phyloP scores from a whole-genome alignment of 2,329 filamentous ascomycete species.

The Hypoxylon sp. region DNA sequence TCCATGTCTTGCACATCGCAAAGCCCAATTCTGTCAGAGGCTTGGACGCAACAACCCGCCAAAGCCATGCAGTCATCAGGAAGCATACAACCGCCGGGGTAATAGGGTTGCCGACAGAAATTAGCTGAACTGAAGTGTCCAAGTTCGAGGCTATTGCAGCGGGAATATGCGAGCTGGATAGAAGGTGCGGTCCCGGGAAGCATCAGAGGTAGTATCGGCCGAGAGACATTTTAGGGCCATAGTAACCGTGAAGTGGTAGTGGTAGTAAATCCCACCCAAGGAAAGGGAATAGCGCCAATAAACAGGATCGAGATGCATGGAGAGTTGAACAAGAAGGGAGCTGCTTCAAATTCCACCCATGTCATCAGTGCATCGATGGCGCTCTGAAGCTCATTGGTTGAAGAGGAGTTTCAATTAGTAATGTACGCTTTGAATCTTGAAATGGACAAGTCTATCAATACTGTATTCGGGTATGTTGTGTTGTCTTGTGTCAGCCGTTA shows the following conservation, averaged over 20 bases:
- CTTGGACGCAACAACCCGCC: neutral
- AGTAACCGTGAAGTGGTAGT: neutral
- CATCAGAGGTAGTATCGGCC: neutral
- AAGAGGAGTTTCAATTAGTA: neutral
- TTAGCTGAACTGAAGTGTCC: neutral
- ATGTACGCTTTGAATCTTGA: neutral
- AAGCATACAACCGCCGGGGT: neutral
- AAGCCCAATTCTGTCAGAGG: neutral
- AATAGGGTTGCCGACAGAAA: neutral
- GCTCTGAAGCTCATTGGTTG: neutral
- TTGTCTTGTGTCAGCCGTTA: neutral
- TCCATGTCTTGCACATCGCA: neutral
- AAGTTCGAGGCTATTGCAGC: neutral
- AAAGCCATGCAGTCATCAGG: neutral
- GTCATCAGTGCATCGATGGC: neutral
- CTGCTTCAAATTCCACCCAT: neutral
- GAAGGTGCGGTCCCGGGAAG: neutral
- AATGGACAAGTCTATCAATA: constrained; percentile 1
- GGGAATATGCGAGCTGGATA: neutral
- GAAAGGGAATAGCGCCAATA: neutral
- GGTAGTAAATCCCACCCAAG: neutral
- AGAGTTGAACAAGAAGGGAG: neutral
- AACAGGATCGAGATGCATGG: neutral
- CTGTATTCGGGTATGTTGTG: neutral
- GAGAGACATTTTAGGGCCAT: neutral